These are phyloP conservation scores for Kurtzmaniella natalensis DNA, from an alignment of 1,139 yeast species.

Conservation along the genomic window DNA sequence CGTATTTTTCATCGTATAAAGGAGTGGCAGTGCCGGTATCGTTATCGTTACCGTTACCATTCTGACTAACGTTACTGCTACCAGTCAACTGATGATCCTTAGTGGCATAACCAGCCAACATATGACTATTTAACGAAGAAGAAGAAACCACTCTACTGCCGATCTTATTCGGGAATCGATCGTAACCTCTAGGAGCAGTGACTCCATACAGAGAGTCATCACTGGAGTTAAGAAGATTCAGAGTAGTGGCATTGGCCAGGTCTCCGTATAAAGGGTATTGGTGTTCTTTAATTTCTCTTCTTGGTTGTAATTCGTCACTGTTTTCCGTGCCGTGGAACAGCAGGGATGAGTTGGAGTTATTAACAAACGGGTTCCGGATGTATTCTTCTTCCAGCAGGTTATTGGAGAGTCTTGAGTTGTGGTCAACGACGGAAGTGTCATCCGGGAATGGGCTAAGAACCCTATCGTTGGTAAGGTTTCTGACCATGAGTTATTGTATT, in stretches of 20 bases:
- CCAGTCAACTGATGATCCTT: slow-evolving; percentile 11
- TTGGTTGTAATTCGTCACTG: background rate
- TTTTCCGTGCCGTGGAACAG: background rate
- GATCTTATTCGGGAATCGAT: slow-evolving; percentile 24
- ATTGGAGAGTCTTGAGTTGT: too few relatives aligned
- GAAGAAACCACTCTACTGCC: slow-evolving; percentile 27
- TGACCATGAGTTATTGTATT: too few relatives aligned
- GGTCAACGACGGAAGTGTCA: too few relatives aligned
- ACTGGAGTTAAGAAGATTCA: slow-evolving; percentile 13
- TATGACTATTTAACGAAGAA: slow-evolving; percentile 20
- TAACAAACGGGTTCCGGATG: background rate
- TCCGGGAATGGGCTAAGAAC: too few relatives aligned
- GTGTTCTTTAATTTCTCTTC: background rate
- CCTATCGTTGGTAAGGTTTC: too few relatives aligned
- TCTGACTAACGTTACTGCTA: background rate
- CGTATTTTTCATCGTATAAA: slow-evolving; percentile 15
- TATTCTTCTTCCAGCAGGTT: background rate
- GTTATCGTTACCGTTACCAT: slow-evolving; percentile 33
- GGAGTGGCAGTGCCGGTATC: background rate
- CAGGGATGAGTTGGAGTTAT: background rate
- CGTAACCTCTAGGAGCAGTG: slow-evolving; percentile 15
- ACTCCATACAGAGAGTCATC: slow-evolving; percentile 8
- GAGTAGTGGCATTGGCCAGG: slow-evolving; percentile 14
- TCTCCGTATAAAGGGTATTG: background rate
- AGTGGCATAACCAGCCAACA: slow-evolving; percentile 7